phyloP scores from a whole-genome alignment of 768 basidiomycete species.

The Dioszegia crocea region DNA sequence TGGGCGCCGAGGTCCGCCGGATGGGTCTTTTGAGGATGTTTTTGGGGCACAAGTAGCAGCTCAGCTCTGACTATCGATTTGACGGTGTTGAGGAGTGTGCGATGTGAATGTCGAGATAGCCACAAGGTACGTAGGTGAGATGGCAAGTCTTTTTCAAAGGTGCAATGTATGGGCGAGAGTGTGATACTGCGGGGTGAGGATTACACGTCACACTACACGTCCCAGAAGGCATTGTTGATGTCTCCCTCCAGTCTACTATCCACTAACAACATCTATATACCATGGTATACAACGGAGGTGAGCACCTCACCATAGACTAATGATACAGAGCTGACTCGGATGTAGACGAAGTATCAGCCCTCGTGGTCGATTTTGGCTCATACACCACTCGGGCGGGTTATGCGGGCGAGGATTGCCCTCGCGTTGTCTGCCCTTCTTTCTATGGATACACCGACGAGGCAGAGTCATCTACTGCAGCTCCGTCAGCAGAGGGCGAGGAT shows the following conservation, averaged over 20 bases:
- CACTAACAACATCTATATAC: background rate
- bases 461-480: conserved; percentile 10
- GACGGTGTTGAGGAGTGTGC: too few relatives aligned
- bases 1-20: background rate
- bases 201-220: too few relatives aligned
- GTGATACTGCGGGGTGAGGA: too few relatives aligned
- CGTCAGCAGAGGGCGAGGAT: conserved; percentile 24
- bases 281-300: conserved; percentile 51
- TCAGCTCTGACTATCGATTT: too few relatives aligned
- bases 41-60: too few relatives aligned
- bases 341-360: conserved; percentile 90
- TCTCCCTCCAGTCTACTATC: background rate
- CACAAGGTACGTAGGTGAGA: too few relatives aligned
- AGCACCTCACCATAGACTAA: conserved; percentile 2
- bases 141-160: too few relatives aligned
- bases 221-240: background rate
- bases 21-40: background rate
- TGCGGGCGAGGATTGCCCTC: conserved; percentile 93
- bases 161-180: too few relatives aligned
- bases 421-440: conserved; percentile 80
- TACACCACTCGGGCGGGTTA: conserved; percentile 89
- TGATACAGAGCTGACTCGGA: conserved; percentile 1
- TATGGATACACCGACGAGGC: conserved; percentile 66
- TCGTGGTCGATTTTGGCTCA: conserved; percentile 91
- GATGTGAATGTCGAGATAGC: too few relatives aligned